Conservation (phyloP, 352 stramenopile genomes). For the Plasmopara halstedii region DNA sequence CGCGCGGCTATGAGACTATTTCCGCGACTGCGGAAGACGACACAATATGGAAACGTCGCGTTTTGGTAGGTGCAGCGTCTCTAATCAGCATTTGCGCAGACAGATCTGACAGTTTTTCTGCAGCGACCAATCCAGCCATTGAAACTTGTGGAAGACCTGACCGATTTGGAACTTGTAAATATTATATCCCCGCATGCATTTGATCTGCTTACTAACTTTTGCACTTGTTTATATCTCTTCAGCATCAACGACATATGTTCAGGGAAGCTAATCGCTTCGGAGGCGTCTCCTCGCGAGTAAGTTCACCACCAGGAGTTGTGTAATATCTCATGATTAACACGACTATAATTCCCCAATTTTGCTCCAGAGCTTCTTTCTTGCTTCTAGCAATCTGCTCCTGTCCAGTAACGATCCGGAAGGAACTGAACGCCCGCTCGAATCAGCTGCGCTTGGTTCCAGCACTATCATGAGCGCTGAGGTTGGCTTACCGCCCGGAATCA, state of each 20-base stretch:
- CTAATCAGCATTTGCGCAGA: neutral
- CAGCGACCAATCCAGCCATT: constrained; percentile 39
- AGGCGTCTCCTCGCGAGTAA: constrained; percentile 36
- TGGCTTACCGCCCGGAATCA: constrained; percentile 8
- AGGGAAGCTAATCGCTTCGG: constrained; percentile 50
- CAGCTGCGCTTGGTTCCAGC: constrained; percentile 13
- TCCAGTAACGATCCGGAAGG: constrained; percentile 19
- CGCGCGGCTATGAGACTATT: constrained; percentile 27
- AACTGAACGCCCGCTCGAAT: constrained; percentile 20
- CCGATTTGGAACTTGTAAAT: constrained; percentile 50
- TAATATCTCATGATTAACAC: neutral
- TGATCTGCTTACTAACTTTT: neutral
- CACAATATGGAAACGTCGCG: constrained; percentile 41
- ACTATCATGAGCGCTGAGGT: constrained; percentile 12
- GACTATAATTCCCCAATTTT: neutral
- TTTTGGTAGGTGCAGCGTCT: constrained; percentile 20
- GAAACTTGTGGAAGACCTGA: constrained; percentile 30
- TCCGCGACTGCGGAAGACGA: constrained; percentile 9
- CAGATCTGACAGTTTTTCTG: constrained; percentile 1
- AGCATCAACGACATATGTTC: constrained; percentile 60
- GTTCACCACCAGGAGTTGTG: neutral
- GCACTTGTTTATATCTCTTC: neutral
- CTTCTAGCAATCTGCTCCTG: constrained; percentile 34
- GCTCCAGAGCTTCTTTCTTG: constrained; percentile 37
- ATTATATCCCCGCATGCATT: neutral